phyloP scores from a whole-genome alignment of 345 rosid species.

The Salix viminalis region DNA sequence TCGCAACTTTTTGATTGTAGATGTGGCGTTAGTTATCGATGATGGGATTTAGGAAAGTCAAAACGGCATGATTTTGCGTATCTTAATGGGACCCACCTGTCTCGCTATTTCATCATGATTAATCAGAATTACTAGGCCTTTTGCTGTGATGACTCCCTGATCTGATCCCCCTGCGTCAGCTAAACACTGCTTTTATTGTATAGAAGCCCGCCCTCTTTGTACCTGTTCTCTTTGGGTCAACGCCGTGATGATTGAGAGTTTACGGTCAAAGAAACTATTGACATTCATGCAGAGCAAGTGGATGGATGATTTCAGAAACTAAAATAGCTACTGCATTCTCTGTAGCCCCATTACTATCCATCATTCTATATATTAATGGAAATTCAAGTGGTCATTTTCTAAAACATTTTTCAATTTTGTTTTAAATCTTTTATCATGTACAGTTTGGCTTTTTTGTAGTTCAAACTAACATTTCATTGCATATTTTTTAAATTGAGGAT shows the following conservation, averaged over 20 bases:
- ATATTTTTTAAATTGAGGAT: too few relatives aligned
- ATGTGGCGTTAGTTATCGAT: background rate
- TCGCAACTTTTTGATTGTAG: background rate
- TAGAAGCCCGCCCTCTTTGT: background rate
- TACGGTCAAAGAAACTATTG: background rate
- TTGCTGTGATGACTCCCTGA: background rate
- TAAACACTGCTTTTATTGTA: background rate
- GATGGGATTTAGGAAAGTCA: slow-evolving; percentile 4
- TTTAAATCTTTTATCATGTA: too few relatives aligned
- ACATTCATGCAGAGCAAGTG: background rate
- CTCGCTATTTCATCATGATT: background rate
- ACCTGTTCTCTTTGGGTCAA: background rate
- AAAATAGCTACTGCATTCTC: too few relatives aligned
- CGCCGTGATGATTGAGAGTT: background rate
- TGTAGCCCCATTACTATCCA: too few relatives aligned
- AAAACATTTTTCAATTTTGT: too few relatives aligned
- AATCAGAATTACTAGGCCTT: too few relatives aligned
- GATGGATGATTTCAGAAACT: background rate
- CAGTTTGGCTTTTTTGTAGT: too few relatives aligned
- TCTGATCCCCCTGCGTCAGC: too few relatives aligned
- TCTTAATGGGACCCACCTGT: slow-evolving; percentile 14
- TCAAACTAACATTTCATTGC: too few relatives aligned
- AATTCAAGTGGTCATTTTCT: too few relatives aligned
- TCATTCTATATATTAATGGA: too few relatives aligned
- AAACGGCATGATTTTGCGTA: slow-evolving; percentile 12